Percentiles rank a stretch among this genome's conserved stretches.
These are phyloP conservation scores for Scenedesmus sp. DNA, from an alignment of 163 green algal species.

Conservation along the genomic window DNA sequence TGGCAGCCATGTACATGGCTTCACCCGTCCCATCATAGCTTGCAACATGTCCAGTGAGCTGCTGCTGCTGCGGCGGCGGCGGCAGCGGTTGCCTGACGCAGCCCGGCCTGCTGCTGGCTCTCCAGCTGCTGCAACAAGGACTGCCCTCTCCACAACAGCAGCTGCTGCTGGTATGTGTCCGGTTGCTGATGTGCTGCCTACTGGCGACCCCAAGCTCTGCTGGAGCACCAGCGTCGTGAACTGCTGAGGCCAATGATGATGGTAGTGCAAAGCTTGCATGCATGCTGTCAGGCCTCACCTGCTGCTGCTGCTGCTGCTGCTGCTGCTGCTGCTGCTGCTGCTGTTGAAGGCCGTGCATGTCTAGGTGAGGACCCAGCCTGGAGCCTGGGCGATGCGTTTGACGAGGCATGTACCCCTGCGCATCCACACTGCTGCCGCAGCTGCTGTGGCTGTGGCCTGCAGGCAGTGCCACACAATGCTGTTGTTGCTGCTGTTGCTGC, in stretches of 20 bases:
- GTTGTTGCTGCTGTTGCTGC: constrained; percentile 17
- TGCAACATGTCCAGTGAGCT: background rate
- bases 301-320: constrained; percentile 10
- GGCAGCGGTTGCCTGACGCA: background rate
- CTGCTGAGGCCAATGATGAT: background rate
- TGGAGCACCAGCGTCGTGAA: background rate
- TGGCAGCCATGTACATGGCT: background rate
- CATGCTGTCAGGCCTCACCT: background rate
- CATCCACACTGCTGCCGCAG: background rate
- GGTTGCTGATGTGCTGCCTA: background rate
- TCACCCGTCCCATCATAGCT: background rate
- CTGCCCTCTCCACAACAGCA: background rate
- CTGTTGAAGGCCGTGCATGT: background rate
- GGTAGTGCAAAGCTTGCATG: background rate
- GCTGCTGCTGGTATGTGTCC: background rate
- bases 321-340: constrained; percentile 13
- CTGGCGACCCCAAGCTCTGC: background rate
- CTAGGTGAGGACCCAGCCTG: background rate
- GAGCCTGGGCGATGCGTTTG: background rate
- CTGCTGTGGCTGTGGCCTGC: background rate
- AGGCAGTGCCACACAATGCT: background rate
- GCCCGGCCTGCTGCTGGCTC: background rate
- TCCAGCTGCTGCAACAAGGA: constrained; percentile 2
- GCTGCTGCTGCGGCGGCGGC: background rate
- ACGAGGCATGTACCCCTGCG: background rate